Evolutionary conservation across 306 rosid species (phyloP), one percentile per base, ranked within the genome.

Genomic region (Elaeagnus macrophylla): DNA sequence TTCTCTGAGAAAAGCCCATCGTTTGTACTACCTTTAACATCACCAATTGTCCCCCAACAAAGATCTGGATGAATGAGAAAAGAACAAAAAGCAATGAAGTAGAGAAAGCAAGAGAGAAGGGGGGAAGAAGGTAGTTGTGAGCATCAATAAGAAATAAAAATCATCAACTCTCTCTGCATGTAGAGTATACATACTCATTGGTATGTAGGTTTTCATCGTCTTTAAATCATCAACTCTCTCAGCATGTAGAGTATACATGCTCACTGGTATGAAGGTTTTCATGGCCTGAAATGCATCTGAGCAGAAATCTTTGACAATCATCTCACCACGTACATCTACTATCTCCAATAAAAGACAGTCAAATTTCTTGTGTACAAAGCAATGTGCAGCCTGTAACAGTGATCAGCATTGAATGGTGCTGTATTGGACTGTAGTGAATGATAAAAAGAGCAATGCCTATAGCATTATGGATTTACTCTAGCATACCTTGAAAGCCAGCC

Each of bases 401-500:
- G 20, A 48, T 46, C 59, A 46, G 52, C 46, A n/a, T 43, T 16
- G 48, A 17, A 64, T 41, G 64, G n/a, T 44, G 60, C 57, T 51
- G 41, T 36, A 19, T 71, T 6, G 38, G 44, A 69, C 62, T 13
- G 48, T 53, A 48, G 58, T 41, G 60, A 72, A 51, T 1, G 58
- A 61, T 40, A 69, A 61, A 64, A 40, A 60, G 65, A 70, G 25
- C 49, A 39, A 57, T 5, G 48, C 35, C 35, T 59, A 57, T 51
- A 53, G 20, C n/a, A 42, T 6, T 51, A 40, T n/a, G 39, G 56
- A 49, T 14, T 32, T 25, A 25, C 32, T 25, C 2, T 25, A 1
- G 32, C 66, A 48, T 68, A 90, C 97, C 95, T 90, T 79, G 55
- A 72, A 55, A 67, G 95, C 77, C 63, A 76, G 64, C 86, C 88